Evolutionary conservation across 257 asterid genomes (phyloP).

Genomic region (Prunella vulgaris): DNA sequence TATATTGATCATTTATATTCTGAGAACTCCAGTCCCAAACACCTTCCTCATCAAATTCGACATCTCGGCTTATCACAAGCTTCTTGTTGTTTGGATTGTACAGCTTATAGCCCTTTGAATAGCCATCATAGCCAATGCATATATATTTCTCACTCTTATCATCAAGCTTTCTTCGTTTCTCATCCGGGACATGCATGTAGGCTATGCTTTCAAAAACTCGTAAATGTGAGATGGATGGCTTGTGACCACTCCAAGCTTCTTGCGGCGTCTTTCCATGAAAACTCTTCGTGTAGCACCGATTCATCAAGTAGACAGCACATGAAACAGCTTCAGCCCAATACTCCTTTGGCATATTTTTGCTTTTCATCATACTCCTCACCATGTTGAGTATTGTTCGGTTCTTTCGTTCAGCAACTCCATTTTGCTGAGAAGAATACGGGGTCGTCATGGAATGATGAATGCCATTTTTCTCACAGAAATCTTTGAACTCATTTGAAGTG

Average conservation of each 20-base stretch:
- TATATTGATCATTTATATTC: background rate
- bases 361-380: background rate
- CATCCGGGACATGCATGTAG: background rate
- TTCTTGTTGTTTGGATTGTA: background rate
- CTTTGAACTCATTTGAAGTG: background rate
- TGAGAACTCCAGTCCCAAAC: background rate
- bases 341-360: slow-evolving; percentile 1
- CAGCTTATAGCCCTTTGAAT: background rate
- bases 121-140: no score
- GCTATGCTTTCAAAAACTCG: no score
- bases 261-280: no score
- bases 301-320: background rate
- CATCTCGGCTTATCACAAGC: background rate
- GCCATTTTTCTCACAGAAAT: background rate
- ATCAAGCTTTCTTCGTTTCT: background rate
- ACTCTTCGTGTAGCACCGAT: background rate
- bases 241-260: no score
- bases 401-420: background rate
- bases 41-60: background rate
- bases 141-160: background rate
- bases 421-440: background rate
- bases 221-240: no score
- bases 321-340: background rate
- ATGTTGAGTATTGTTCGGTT: background rate
- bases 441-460: background rate